Base-by-base conservation (phyloP, 305 asterid species). In the Plantago coronopus region DNA sequence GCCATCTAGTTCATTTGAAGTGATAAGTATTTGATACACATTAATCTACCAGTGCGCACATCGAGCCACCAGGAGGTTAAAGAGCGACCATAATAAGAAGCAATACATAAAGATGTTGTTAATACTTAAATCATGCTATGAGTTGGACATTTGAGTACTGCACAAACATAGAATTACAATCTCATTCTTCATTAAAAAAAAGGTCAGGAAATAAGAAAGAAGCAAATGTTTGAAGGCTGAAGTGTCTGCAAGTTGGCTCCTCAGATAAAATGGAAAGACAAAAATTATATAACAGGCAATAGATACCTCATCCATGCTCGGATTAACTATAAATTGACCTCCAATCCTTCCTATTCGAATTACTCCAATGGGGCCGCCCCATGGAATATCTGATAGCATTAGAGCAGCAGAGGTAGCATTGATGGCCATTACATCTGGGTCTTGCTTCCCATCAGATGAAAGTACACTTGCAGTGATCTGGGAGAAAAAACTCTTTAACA, bases 361-460 rank as follows among this genome's bases (percentile, higher is more conserved):
- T 45, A 93, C 86, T 59, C 99, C 99, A 57, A 93, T 83, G 17
- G 95, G 99, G 61, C 96, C 99, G 63, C 81, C 89, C 99, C 99
- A 93, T 64, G 97, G 99, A 61, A 93, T 82, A 78, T 93, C 99
- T 7, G 97, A 87, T 72, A 93, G 60, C 97, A 89, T 87, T 64
- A 93, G 85, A 70, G 97, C 97, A 71, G 97, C 95, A 59, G 97
- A 93, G 56, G 99, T 75, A 18, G 97, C 97, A 69, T 93, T 93
- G 69, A 93, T 97, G 37, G 96, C 95, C 94, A 93, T 69, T 60
- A 93, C 84, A 79, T 89, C 97, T 20, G 97, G 97, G 71, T 93
- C 99, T 62, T 89, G 95, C 71, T 82, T 81, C 75, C 99, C 97
- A 62, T 89, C 96, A 27, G 97, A 93, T n/a, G 96, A 89, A 65